Percentiles rank a stretch among this genome's conserved stretches.
Evolutionary conservation across 805 yeast species (phyloP).

Genomic region (Candida sonorensis): DNA sequence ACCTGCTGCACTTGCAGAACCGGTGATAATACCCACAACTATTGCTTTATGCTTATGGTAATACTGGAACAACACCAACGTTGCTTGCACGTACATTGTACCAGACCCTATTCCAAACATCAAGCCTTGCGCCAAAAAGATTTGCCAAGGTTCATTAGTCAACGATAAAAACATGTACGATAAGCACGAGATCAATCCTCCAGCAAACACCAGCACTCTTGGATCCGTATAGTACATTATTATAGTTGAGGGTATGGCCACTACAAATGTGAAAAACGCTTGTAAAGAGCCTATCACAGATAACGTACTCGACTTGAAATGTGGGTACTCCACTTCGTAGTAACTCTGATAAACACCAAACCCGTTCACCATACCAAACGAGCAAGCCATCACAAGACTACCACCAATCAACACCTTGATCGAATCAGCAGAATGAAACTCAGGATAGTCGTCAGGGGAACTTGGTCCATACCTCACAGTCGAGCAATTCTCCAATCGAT

Average conservation of each 20-base stretch:
- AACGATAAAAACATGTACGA: slow-evolving; percentile 52
- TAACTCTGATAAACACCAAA: slow-evolving; percentile 53
- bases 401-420: slow-evolving; percentile 49
- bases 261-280: slow-evolving; percentile 36
- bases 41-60: slow-evolving; percentile 53
- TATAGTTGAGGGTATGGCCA: slow-evolving; percentile 42
- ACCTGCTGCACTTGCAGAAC: slow-evolving; percentile 48
- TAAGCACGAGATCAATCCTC: slow-evolving; percentile 36
- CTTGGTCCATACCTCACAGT: slow-evolving; percentile 2
- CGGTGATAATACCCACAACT: slow-evolving; percentile 38
- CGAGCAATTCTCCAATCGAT: too few species aligned
- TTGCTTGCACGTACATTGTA: slow-evolving; percentile 49
- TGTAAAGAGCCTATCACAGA: slow-evolving; percentile 52
- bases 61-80: slow-evolving; percentile 58
- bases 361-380: slow-evolving; percentile 55
- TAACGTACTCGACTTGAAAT: slow-evolving; percentile 38
- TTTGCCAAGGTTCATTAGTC: slow-evolving; percentile 53
- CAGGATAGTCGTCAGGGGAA: slow-evolving; percentile 8
- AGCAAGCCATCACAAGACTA: slow-evolving; percentile 37
- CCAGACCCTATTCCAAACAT: slow-evolving; percentile 55
- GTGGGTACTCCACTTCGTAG: slow-evolving; percentile 36
- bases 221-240: slow-evolving; percentile 38
- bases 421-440: slow-evolving; percentile 42
- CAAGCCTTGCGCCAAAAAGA: slow-evolving; percentile 63
- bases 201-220: slow-evolving; percentile 30